Conservation (phyloP, 129 eudicot species). For the Gnaphalium uliginosum region DNA sequence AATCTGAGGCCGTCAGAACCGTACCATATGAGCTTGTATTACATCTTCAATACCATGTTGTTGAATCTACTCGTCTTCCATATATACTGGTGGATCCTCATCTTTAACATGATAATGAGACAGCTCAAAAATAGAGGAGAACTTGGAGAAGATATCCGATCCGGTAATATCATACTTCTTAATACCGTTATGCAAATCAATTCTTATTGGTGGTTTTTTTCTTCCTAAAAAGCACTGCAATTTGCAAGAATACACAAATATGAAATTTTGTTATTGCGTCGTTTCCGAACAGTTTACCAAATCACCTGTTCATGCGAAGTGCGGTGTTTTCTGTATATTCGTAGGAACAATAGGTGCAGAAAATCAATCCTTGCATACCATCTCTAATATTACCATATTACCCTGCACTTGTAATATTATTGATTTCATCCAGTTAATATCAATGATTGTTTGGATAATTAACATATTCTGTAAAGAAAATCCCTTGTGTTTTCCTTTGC, state of each 20-base stretch:
- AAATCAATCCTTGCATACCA: not conserved
- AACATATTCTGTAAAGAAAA: not conserved
- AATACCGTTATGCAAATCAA: not conserved
- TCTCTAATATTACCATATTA: not conserved
- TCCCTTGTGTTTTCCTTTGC: not conserved
- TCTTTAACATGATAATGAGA: slow-evolving; percentile 78
- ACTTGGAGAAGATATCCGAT: slow-evolving; percentile 92
- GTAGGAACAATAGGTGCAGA: too few relatives aligned
- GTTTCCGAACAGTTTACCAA: not conserved
- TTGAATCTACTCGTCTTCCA: slow-evolving; percentile 82
- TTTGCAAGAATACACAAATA: slow-evolving; percentile 14
- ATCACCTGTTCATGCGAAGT: not conserved
- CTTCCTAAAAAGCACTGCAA: not conserved
- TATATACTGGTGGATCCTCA: slow-evolving; percentile 96
- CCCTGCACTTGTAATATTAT: not conserved
- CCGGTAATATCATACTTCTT: slow-evolving; percentile 47
- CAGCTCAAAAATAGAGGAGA: slow-evolving; percentile 85
- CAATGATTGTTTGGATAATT: too few relatives aligned
- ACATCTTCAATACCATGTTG: slow-evolving; percentile 77
- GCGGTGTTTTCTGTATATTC: not conserved
- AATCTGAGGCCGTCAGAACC: slow-evolving; percentile 58
- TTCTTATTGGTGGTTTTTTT: not conserved
- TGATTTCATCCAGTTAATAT: not conserved
- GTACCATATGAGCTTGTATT: slow-evolving; percentile 53
- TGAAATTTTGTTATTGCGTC: not conserved